Evolutionary conservation across 2,329 filamentous ascomycete species (phyloP).

Genomic region (Penicillium digitatum): DNA sequence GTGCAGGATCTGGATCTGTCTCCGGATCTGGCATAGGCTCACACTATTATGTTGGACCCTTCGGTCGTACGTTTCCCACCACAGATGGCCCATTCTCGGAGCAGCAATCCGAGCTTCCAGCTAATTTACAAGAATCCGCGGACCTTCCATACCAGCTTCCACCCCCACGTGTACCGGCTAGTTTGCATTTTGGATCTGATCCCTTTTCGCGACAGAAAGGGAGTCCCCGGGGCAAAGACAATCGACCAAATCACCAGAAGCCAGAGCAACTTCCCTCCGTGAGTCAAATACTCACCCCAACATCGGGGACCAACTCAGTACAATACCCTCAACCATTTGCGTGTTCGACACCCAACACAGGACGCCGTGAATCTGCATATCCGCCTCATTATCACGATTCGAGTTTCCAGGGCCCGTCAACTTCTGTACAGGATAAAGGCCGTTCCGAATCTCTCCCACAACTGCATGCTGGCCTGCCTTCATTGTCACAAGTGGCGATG

Average conservation of each 20-base stretch:
- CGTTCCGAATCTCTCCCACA: constrained; percentile 21
- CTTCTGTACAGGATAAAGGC: constrained; percentile 16
- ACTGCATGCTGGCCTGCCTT: constrained; percentile 26
- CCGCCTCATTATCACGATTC: constrained; percentile 23
- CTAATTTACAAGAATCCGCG: constrained; percentile 33
- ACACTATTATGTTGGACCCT: constrained; percentile 37
- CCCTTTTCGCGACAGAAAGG: constrained; percentile 28
- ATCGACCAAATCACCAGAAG: constrained; percentile 2
- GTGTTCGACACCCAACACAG: constrained; percentile 14
- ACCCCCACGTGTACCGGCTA: constrained; percentile 33
- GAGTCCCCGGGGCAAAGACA: constrained; percentile 16
- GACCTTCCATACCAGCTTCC: constrained; percentile 40
- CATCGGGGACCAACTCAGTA: constrained; percentile 26
- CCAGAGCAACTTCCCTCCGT: constrained; percentile 40
- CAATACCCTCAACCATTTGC: constrained; percentile 28
- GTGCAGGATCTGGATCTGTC: background rate
- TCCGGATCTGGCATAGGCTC: background rate
- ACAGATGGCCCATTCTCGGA: constrained; percentile 26
- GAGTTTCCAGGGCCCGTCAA: constrained; percentile 11
- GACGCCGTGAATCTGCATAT: constrained; percentile 17
- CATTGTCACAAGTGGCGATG: constrained; percentile 31
- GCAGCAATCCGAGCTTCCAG: constrained; percentile 25
- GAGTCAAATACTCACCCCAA: constrained; percentile 39
- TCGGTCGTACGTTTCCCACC: constrained; percentile 39
- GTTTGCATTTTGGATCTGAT: constrained; percentile 37